A percentile compares a stretch with the other conserved stretches of the same genome.
These are phyloP conservation scores for barley (Hordeum vulgare) DNA, from an alignment of 176 grass and related monocot genomes.

Conservation along the genomic window MorexV3_pseudomolecules_assembly NC_058524.1:134390252-134390751, in stretches of 20 bases:
- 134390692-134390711: background rate
- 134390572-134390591: background rate
- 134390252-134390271: conserved; percentile 35
- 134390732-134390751: background rate
- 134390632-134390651: background rate
- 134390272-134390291: conserved; percentile 67
- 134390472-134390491: background rate
- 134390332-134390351: conserved; percentile 65
- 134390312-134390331: conserved; percentile 72
- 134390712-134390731: background rate
- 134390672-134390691: background rate
- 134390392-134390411: too few relatives aligned
- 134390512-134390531: background rate
- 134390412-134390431: too few relatives aligned
- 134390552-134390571: background rate
- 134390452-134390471: background rate
- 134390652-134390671: background rate
- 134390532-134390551: background rate
- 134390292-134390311: conserved; percentile 82
- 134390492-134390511: background rate
- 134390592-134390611: background rate
- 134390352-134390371: conserved; percentile 68
- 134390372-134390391: conserved; percentile 34
- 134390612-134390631: background rate
- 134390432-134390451: too few relatives aligned